Base-by-base conservation (phyloP, 768 basidiomycete genomes). In the Gloeopeniophorella convolvens region DNA sequence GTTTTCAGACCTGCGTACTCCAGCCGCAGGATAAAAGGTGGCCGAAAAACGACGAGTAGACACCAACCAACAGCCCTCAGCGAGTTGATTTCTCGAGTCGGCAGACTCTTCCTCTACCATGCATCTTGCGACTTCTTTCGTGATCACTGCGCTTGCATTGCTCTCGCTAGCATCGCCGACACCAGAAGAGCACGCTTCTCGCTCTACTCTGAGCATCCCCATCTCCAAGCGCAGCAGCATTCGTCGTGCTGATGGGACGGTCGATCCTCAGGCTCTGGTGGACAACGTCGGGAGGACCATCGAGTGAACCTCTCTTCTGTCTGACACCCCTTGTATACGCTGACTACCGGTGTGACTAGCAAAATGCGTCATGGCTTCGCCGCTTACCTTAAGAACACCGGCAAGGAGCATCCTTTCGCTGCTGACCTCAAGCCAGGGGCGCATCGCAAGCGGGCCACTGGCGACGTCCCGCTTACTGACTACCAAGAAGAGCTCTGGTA, bases 301-400 rank as follows among this genome's bases (percentile, higher is more conserved):
- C 10, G 4, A 6, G 48, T 49, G 24, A 31, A 37, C 16, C 5
- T 6, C 23, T 5, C 13, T 42, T 5, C 3, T 42, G 23, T 6
- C 27, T 12, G 13, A 20, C 28, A 21, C 6, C 0, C 18, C 0
- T n/a, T 20, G 31, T 18, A 9, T 12, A 27, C 23, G 12, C 5
- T 23, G 16, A 11, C 18, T 8, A 30, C 18, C 15, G 28, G 7
- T 12, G 7, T 41, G 5, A 27, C 24, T 21, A 54, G 51, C 15
- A 42, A 34, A 4, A 31, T 48, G 30, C 40, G 26, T 3, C 12
- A 3, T n/a, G 40, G 51, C 13, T 28, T 42, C 31, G 24, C 18
- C 21, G 26, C 26, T 5, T 48, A 24, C 32, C 15, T 20, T 48
- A 23, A 2, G 13, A 54, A 54, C 41, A 54, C 51, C n/a, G 51